Percentiles rank a stretch among this genome's conserved stretches.
These are phyloP conservation scores for Fusarium clavum DNA, from an alignment of 2,329 filamentous ascomycete genomes.

Conservation along the genomic window DNA sequence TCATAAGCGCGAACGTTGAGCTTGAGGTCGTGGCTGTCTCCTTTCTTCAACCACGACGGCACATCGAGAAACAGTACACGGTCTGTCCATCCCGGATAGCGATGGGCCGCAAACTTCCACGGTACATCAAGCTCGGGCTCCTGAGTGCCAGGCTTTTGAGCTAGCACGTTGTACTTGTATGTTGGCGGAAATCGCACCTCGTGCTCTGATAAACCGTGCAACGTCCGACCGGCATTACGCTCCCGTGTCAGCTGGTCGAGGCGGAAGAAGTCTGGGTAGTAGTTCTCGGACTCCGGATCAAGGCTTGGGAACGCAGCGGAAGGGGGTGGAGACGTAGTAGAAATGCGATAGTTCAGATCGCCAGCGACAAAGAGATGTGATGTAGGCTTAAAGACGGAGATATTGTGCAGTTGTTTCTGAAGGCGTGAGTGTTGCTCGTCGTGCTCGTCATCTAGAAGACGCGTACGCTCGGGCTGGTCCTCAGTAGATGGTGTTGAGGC, in stretches of 20 bases:
- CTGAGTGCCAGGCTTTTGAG: conserved; percentile 49
- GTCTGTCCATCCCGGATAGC: conserved; percentile 95
- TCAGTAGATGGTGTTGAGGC: conserved; percentile 41
- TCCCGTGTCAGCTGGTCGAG: conserved; percentile 85
- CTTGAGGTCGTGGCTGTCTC: conserved; percentile 32
- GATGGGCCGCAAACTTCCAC: conserved; percentile 73
- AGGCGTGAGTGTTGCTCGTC: conserved; percentile 51
- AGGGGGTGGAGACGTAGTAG: conserved; percentile 70
- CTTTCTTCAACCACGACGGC: conserved; percentile 61
- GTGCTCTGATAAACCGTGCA: conserved; percentile 83
- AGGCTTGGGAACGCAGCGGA: conserved; percentile 72
- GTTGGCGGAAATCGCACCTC: conserved; percentile 86
- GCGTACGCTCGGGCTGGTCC: conserved; percentile 47
- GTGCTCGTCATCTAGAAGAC: conserved; percentile 52
- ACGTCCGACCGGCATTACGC: conserved; percentile 72
- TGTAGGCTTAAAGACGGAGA: conserved; percentile 78
- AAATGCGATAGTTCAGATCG: conserved; percentile 95
- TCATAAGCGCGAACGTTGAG: conserved; percentile 74
- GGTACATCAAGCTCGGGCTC: conserved; percentile 44
- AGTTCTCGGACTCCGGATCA: conserved; percentile 65
- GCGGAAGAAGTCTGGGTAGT: conserved; percentile 75
- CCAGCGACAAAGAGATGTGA: conserved; percentile 88
- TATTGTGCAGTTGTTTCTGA: conserved; percentile 63
- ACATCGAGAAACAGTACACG: conserved; percentile 82
- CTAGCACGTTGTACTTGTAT: conserved; percentile 80